These are phyloP conservation scores for Areca catechu DNA, from an alignment of 176 grass and related monocot species.

Conservation along the genomic window DNA sequence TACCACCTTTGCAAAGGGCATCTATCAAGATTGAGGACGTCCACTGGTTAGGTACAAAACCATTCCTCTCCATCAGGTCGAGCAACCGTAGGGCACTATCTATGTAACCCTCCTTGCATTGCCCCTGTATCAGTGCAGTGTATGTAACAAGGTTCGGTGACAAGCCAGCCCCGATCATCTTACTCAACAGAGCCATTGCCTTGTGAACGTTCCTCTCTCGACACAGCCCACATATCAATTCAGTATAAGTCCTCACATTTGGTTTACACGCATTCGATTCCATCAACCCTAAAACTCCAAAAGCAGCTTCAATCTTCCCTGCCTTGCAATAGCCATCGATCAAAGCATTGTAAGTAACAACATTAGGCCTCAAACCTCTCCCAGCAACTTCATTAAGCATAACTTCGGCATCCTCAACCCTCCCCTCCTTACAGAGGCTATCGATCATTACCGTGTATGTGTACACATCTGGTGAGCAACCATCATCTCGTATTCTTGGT, in stretches of 20 bases:
- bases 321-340: slow-evolving; percentile 78
- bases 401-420: slow-evolving; percentile 39
- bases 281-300: slow-evolving; percentile 45
- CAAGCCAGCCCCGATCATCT: slow-evolving; percentile 50
- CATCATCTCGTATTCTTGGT: slow-evolving; percentile 33
- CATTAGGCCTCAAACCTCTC: slow-evolving; percentile 48
- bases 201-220: slow-evolving; percentile 51
- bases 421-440: slow-evolving; percentile 53
- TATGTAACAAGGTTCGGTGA: slow-evolving; percentile 60
- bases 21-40: slow-evolving; percentile 68
- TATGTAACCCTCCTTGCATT: slow-evolving; percentile 50
- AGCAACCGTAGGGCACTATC: slow-evolving; percentile 56
- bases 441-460: slow-evolving; percentile 63
- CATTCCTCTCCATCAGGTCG: slow-evolving; percentile 46
- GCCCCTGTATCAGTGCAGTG: slow-evolving; percentile 70
- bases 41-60: slow-evolving; percentile 63
- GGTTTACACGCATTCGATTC: slow-evolving; percentile 33
- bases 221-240: slow-evolving; percentile 68
- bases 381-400: slow-evolving; percentile 39
- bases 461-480: slow-evolving; percentile 39
- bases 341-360: slow-evolving; percentile 70
- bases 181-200: slow-evolving; percentile 63
- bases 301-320: slow-evolving; percentile 36
- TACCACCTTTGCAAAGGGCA: slow-evolving; percentile 57
- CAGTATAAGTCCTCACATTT: slow-evolving; percentile 53